Evolutionary conservation across 164 flowering plant species (phyloP), one percentile per base, ranked within the genome.

Genomic region (Malania oleifera): DNA sequence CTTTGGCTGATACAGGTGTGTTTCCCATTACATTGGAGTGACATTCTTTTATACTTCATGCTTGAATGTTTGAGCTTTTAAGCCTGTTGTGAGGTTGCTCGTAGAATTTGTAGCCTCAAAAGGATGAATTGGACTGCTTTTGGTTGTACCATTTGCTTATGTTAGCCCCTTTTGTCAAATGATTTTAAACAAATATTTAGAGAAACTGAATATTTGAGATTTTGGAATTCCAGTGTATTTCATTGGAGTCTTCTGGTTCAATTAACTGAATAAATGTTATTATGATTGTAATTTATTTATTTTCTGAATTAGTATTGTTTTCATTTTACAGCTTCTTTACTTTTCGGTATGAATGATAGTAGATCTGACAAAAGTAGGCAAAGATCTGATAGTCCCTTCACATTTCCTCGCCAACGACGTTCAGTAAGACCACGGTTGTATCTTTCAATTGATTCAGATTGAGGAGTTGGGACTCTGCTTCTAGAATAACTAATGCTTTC

Each of bases 391-490:
- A 76, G 85, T 58, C 92, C 95, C 40, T 84, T 88, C 63, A 69
- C 81, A 2, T 81, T 72, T 62, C 97, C 95, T 56, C 88, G 84
- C n/a, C 93, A 84, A 50, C 74, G 77, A 59, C 95, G 97, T 58
- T 83, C 96, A 37, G 89, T 81, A 28, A 82, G 96, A 57, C 90
- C 78, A 37, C 70, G 89, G 28, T 64, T 80, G 65, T 75, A 74
- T 60, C 76, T 93, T 11, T 88, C 95, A 20, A 83, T 93, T 63
- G 92, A 86, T 50, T 74, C 91, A 8, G 97, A 86, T 57, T 0
- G 95, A 88, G 56, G 85, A 76, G 74, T 29, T 6, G 10, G 26
- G 7, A 46, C 25, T 20, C 1, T 22, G 4, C 22, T 8, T 3
- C 26, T 20, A 6, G 26, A 20, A 15, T 46, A n/a, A 18, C 47